Base-by-base conservation (phyloP, 2,329 filamentous ascomycete genomes). In the Arachnomyces sp. region DNA sequence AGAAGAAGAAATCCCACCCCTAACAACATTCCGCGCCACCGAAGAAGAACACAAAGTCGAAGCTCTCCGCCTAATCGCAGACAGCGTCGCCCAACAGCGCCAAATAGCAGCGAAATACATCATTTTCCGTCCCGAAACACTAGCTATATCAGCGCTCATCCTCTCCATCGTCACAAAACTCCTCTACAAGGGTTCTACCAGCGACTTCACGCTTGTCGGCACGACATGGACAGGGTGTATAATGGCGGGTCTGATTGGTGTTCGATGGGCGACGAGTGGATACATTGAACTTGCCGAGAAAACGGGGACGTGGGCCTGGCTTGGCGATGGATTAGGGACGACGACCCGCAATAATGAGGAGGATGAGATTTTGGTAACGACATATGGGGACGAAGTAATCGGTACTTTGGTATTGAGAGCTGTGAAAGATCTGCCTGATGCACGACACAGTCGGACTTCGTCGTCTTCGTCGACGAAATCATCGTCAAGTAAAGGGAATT, bases 61-160 rank as follows among this genome's bases (percentile, higher is more conserved):
- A 41, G 81, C 82, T 13, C 70, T 94, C 38, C 75, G 76, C 47
- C 75, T 94, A 14, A 73, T 94, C 30, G 82, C 86, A 45, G 86
- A 90, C 62, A 86, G 82, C 43, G 77, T 93, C 36, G 84, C 86
- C 28, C 83, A 94, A 63, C 87, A 92, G 69, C 79, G 83, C 46
- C 81, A 86, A 57, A 65, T 74, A 7, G 78, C 84, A 14, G 76
- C 79, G 31, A 66, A 68, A 40, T 67, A 76, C 46, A 67, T 92
- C 43, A 68, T 85, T 45, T 76, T 75, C 52, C 78, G 86, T 62
- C 69, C 74, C 17, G 54, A 69, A 34, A 73, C 69, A 51, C 49
- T 72, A 18, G 49, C 57, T 2, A 11, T 58, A 1, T 47, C 69
- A n/a, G 52, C 65, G 4, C 55, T 54, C 0, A 43, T 68, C 25